Percentiles rank a stretch among this genome's conserved stretches.
Conservation (phyloP, 2,329 filamentous ascomycete genomes). For the Teratosphaeria viscida region DNA sequence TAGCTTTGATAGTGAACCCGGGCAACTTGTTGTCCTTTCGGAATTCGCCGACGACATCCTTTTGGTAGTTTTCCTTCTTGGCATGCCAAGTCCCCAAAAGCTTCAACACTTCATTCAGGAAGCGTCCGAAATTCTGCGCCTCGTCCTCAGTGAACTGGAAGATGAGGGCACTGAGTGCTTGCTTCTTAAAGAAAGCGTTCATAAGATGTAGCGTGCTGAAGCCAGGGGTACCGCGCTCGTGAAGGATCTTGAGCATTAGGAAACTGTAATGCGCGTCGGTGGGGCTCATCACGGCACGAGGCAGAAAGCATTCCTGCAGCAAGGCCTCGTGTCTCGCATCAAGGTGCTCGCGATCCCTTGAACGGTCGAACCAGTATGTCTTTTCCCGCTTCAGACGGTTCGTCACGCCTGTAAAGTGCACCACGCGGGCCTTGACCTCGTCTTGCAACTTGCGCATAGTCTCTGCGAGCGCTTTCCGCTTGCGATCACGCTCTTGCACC, state of each 20-base stretch:
- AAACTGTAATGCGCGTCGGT: constrained; percentile 84
- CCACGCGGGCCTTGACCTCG: constrained; percentile 62
- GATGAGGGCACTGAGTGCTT: constrained; percentile 69
- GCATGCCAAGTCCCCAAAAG: constrained; percentile 79
- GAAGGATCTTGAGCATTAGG: constrained; percentile 75
- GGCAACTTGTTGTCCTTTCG: constrained; percentile 48
- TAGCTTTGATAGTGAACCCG: constrained; percentile 61
- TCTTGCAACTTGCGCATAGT: constrained; percentile 59
- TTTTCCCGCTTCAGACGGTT: constrained; percentile 65
- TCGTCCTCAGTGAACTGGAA: constrained; percentile 86
- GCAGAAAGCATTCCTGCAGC: constrained; percentile 86
- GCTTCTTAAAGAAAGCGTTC: constrained; percentile 72
- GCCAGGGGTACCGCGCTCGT: constrained; percentile 70
- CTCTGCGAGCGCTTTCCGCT: constrained; percentile 58
- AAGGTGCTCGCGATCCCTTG: constrained; percentile 41
- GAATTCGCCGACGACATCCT: constrained; percentile 59
- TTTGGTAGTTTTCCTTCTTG: constrained; percentile 65
- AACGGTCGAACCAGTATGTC: constrained; percentile 62
- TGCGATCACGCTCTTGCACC: constrained; percentile 55
- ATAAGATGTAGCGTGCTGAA: constrained; percentile 81
- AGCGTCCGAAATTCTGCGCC: constrained; percentile 84
- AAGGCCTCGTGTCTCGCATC: constrained; percentile 63
- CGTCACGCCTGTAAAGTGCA: constrained; percentile 56
- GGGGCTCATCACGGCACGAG: constrained; percentile 71
- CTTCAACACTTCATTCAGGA: constrained; percentile 69